phyloP scores from a whole-genome alignment of 495 filamentous ascomycete genomes.

The Friedmanniomyces endolithicus region DNA sequence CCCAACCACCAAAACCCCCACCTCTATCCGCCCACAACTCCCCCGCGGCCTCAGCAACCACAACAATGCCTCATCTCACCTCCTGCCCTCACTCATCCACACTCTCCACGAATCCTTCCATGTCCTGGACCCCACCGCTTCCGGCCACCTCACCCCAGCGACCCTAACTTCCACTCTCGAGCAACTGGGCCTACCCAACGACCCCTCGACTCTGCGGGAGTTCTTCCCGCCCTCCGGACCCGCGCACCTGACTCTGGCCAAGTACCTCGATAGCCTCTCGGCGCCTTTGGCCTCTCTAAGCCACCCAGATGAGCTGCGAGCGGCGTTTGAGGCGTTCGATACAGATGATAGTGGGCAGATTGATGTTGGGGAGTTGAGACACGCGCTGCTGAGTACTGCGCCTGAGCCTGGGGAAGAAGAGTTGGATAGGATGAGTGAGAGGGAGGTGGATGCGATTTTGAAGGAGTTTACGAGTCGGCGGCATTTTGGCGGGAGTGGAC shows the following conservation, averaged over 20 bases:
- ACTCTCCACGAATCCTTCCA: conserved; percentile 71
- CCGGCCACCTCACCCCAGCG: conserved; percentile 59
- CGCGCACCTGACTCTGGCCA: conserved; percentile 48
- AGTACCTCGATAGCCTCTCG: conserved; percentile 69
- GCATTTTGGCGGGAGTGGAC: conserved; percentile 44
- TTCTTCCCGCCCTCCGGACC: conserved; percentile 59
- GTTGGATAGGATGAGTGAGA: conserved; percentile 42
- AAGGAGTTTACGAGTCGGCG: conserved; percentile 71
- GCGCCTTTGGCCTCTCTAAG: conserved; percentile 58
- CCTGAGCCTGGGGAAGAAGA: conserved; percentile 57
- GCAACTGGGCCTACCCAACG: conserved; percentile 52
- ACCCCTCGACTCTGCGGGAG: conserved; percentile 45
- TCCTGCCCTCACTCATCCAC: conserved; percentile 29
- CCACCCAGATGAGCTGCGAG: conserved; percentile 60
- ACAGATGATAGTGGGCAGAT: conserved; percentile 90
- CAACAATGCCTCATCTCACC: conserved; percentile 13
- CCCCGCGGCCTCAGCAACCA: conserved; percentile 15
- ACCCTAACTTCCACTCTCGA: conserved; percentile 71
- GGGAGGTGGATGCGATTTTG: conserved; percentile 73
- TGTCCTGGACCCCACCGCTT: conserved; percentile 71
- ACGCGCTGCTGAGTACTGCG: conserved; percentile 68
- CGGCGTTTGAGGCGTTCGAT: conserved; percentile 88
- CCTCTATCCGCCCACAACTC: not conserved
- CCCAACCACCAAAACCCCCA: not conserved
- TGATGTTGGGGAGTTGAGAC: conserved; percentile 66